Evolutionary conservation across 768 basidiomycete species (phyloP).

Genomic region (Udeniomyces megalosporus): DNA sequence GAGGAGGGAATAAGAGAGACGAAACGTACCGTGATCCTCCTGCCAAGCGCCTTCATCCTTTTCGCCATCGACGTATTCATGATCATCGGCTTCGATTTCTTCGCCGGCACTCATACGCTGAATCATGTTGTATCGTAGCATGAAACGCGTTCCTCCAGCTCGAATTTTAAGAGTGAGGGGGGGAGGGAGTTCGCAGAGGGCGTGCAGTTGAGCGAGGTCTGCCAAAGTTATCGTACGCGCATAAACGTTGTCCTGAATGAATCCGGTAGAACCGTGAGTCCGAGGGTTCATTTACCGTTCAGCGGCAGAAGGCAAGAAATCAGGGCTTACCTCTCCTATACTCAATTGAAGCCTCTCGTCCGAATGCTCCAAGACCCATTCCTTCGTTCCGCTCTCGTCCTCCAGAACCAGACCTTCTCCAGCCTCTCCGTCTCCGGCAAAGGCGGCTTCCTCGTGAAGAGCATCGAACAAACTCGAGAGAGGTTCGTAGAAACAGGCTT

Average conservation of each 20-base stretch:
- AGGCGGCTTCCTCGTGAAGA: slow-evolving; percentile 8
- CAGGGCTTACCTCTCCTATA: slow-evolving; percentile 10
- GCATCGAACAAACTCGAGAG: slow-evolving; percentile 9
- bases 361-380: slow-evolving; percentile 12
- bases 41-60: neutral
- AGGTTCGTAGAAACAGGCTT: neutral
- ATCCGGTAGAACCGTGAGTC: neutral
- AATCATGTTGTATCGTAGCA: slow-evolving; percentile 11
- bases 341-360: neutral
- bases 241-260: slow-evolving; percentile 6
- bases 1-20: too few relatives aligned
- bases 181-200: slow-evolving; percentile 5
- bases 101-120: slow-evolving; percentile 5
- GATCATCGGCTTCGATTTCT: neutral
- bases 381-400: slow-evolving; percentile 10
- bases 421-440: neutral
- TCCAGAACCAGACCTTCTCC: neutral
- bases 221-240: neutral
- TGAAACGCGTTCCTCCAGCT: slow-evolving; percentile 5
- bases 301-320: neutral
- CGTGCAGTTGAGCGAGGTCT: slow-evolving; percentile 9
- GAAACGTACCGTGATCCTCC: too few relatives aligned
- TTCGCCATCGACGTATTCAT: neutral
- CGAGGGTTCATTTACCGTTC: neutral
- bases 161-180: slow-evolving; percentile 7